Percentiles rank a stretch among this genome's conserved stretches.
Conservation (phyloP, 108 stramenopile species). For the Conticribra guillardii region DNA sequence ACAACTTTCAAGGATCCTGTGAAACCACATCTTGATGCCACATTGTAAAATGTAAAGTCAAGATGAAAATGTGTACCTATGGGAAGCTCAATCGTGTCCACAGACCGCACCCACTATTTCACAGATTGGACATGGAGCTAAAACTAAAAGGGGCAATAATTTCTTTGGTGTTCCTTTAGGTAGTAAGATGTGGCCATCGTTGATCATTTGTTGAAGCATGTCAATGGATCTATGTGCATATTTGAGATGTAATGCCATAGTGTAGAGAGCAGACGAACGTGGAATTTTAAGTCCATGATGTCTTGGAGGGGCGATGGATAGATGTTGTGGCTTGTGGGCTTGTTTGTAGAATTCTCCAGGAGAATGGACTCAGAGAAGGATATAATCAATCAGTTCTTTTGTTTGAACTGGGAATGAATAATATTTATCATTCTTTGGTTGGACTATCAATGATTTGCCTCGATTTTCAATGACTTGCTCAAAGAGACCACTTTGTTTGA, state of each 20-base stretch:
- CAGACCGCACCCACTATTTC: neutral
- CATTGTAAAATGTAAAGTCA: constrained; percentile 22
- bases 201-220: neutral
- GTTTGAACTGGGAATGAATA: neutral
- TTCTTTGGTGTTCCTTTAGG: neutral
- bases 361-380: neutral
- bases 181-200: neutral
- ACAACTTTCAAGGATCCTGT: constrained; percentile 2
- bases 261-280: neutral
- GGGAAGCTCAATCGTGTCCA: constrained; percentile 6
- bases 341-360: neutral
- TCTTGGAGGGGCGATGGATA: neutral
- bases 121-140: constrained; percentile 20
- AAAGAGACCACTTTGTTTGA: neutral
- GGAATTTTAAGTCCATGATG: neutral
- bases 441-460: neutral
- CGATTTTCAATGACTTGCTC: neutral
- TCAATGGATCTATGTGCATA: neutral
- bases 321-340: neutral
- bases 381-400: neutral
- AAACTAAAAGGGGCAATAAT: neutral
- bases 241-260: neutral
- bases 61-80: constrained; percentile 6
- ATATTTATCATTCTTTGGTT: neutral
- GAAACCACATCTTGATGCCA: constrained; percentile 11